Base-by-base conservation (phyloP, 2,329 filamentous ascomycete species). In the Fusarium mexicanum region DNA sequence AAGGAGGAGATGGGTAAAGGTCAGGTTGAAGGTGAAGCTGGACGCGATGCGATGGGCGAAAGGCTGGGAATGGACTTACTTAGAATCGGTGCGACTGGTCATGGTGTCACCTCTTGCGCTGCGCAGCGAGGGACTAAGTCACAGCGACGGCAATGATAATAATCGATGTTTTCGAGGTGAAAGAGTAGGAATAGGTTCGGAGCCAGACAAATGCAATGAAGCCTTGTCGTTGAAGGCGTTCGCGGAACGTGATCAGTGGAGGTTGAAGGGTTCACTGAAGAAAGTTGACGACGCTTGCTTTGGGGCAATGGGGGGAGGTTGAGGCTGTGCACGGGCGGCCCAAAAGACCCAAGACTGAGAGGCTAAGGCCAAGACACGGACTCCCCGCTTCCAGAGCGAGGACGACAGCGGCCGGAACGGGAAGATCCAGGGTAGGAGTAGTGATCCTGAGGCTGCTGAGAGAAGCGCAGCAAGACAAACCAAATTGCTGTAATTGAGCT, bases 61-160 rank as follows among this genome's bases (percentile, higher is more conserved):
- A 54, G 33, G 57, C 57, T 61, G 50, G 58, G 33, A 64, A 64
- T 69, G 67, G 61, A 79, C 83, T 78, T 73, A 84, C 83, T 74
- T 80, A 43, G 83, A 78, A 74, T 84, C 83, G 68, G 80, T 78
- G 76, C 83, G 83, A 78, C 75, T 79, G 73, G 77, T 79, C 78
- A 79, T 79, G 76, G 72, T 77, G 78, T 77, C 76, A 76, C 75
- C 74, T 75, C 74, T 73, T 72, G 71, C 70, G 74, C 69, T 74
- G 71, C 70, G 76, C 75, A 75, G 76, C 72, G 72, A 77, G 72
- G 72, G 70, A 78, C 75, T 77, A 69, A 72, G 68, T 71, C 71
- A 76, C 75, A 66, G 65, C 73, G 67, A 76, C 55, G 61, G 64
- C 69, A 68, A 68, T 72, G 67, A 69, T 64, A 48, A 44, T 67